A percentile compares a stretch with the other conserved stretches of the same genome.
phyloP scores from a whole-genome alignment of 2,329 filamentous ascomycete species.

The Pleurostoma richardsiae region DNA sequence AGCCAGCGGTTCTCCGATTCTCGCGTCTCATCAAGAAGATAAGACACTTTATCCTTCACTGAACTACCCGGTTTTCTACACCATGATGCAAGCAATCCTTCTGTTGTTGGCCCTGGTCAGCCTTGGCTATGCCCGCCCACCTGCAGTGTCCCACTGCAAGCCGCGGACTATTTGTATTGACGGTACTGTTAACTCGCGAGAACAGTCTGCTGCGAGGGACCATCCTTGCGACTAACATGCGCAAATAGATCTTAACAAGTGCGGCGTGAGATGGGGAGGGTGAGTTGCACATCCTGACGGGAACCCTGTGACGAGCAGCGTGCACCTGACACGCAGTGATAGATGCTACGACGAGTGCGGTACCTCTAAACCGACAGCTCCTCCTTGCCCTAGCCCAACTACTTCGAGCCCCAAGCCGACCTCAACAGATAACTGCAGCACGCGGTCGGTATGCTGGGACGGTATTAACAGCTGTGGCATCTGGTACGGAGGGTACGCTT shows the following conservation, averaged over 20 bases:
- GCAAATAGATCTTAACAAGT: neutral
- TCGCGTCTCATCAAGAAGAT: too few species aligned
- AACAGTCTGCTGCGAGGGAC: too few species aligned
- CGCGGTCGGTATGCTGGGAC: slow-evolving; percentile 11
- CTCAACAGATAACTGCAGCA: slow-evolving; percentile 4
- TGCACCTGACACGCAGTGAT: neutral
- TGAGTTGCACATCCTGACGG: neutral
- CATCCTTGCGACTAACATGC: too few species aligned
- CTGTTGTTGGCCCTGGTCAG: neutral
- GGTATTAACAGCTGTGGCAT: slow-evolving; percentile 13
- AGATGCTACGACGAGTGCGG: slow-evolving; percentile 2
- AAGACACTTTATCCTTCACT: too few species aligned
- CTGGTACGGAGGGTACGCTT: slow-evolving; percentile 11
- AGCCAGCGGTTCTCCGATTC: too few species aligned
- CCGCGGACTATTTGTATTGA: slow-evolving; percentile 1
- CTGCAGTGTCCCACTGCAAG: neutral
- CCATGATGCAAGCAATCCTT: too few species aligned
- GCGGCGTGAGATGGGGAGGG: slow-evolving; percentile 2
- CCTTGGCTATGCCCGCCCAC: neutral
- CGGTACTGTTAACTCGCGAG: neutral
- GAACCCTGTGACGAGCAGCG: neutral
- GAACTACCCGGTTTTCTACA: too few species aligned
- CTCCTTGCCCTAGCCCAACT: slow-evolving; percentile 1
- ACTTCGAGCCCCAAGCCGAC: slow-evolving; percentile 3
- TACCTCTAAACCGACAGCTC: neutral